Evolutionary conservation across 345 rosid species (phyloP), one percentile per base, ranked within the genome.

Genomic region (Arabidopsis arenosa): DNA sequence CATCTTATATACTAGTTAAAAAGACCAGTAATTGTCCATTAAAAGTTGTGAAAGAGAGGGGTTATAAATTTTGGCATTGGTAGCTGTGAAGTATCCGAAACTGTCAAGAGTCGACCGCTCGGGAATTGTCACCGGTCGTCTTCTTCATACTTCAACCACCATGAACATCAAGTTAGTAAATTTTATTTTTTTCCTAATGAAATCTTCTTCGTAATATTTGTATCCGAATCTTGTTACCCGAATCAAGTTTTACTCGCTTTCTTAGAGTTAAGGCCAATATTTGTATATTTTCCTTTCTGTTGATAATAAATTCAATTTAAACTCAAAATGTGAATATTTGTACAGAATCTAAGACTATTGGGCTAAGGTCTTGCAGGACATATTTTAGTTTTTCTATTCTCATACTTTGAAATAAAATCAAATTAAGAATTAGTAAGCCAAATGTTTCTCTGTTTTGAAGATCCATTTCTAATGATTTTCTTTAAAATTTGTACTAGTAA

Each of bases 121-220:
- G 14, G 32, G 56, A 23, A 26, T 26, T 53, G 1, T 53, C 60
- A 67, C 32, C 32, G 60, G 9, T 30, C 14, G n/a, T 18, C 39
- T 23, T 18, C 28, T 69, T 28, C 54, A 55, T 69, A 41, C 17
- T 28, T 21, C 30, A 41, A 26, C 35, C 58, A 56, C 32, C 32
- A 69, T 69, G 74, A 69, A 56, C 32, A 56, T 55, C 43, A 69
- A 56, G 64, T 69, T 30, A 56, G 53, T 23, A 67, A 54, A 39
- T 40, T 40, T 5, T 26, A 15, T 4, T 23, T 26, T 37, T 53
- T 5, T n/a, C 9, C 26, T 23, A 67, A 15, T 17, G 44, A 35
- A 49, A 36, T 66, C 32, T 49, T 33, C 17, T 47, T 33, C 14
- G n/a, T 26, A 7, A 9, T 9, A 23, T 23, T 23, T 39, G 5